These are phyloP conservation scores for Chaetothyriales sp. DNA, from an alignment of 2,329 filamentous ascomycete species.

Conservation along the genomic window DNA sequence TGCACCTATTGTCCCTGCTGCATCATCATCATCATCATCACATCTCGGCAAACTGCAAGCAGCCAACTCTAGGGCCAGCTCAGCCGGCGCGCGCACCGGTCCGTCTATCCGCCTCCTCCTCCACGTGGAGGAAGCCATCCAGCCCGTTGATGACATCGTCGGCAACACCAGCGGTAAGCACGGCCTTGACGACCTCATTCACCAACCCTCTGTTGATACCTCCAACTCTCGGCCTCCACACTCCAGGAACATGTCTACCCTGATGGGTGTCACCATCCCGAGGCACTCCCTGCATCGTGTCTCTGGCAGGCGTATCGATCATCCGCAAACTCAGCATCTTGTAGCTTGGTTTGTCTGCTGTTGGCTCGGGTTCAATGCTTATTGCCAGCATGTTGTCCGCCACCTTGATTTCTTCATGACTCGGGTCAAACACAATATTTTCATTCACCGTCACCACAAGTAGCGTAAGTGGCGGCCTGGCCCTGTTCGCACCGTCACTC, in stretches of 20 bases:
- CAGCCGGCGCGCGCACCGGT: background rate
- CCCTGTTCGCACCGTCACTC: constrained; percentile 10
- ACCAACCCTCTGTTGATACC: constrained; percentile 64
- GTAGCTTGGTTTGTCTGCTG: constrained; percentile 27
- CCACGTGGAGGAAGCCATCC: constrained; percentile 41
- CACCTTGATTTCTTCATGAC: constrained; percentile 78
- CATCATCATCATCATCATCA: too few species aligned
- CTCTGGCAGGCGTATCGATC: constrained; percentile 56
- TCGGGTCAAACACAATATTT: constrained; percentile 89
- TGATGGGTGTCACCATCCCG: constrained; percentile 32
- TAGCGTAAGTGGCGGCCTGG: constrained; percentile 63
- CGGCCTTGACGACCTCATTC: constrained; percentile 58
- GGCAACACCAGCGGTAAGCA: constrained; percentile 63
- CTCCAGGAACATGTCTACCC: constrained; percentile 37
- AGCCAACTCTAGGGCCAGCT: background rate
- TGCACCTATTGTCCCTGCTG: background rate
- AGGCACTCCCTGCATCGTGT: constrained; percentile 56
- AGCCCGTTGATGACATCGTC: constrained; percentile 74
- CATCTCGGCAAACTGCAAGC: too few species aligned
- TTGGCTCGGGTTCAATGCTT: constrained; percentile 46
- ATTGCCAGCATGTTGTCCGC: constrained; percentile 80
- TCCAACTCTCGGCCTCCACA: constrained; percentile 75
- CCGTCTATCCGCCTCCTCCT: background rate
- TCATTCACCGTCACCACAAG: constrained; percentile 73
- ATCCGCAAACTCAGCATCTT: constrained; percentile 55